Percentiles rank a stretch among this genome's conserved stretches.
Conservation (phyloP, 2,329 filamentous ascomycete species). For the Alternaria atra region DNA sequence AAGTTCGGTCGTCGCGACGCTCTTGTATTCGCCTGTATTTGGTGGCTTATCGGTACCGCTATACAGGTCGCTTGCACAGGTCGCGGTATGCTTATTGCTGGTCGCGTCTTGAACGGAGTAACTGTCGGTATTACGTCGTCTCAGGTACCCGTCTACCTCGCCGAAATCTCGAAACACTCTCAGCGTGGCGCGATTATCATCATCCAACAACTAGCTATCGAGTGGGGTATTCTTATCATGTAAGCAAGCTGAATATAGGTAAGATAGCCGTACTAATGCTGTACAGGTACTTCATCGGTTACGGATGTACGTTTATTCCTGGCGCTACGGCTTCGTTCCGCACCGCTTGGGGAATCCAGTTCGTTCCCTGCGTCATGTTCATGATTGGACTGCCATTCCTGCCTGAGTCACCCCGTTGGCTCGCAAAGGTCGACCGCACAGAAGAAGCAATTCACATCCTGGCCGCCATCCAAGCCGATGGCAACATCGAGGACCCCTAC, state of each 20-base stretch:
- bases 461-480: slow-evolving; percentile 59
- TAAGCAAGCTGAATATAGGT: slow-evolving; percentile 3
- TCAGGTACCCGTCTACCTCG: slow-evolving; percentile 74
- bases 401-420: slow-evolving; percentile 56
- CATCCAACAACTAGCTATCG: slow-evolving; percentile 78
- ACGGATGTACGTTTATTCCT: slow-evolving; percentile 48
- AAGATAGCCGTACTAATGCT: slow-evolving; percentile 7
- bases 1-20: slow-evolving; percentile 62
- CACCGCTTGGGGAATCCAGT: slow-evolving; percentile 51
- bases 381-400: slow-evolving; percentile 62
- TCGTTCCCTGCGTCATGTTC: slow-evolving; percentile 49
- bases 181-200: slow-evolving; percentile 73
- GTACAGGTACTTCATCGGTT: slow-evolving; percentile 51
- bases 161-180: slow-evolving; percentile 69
- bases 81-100: slow-evolving; percentile 75
- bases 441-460: slow-evolving; percentile 56
- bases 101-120: slow-evolving; percentile 75
- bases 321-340: slow-evolving; percentile 43
- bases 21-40: slow-evolving; percentile 63
- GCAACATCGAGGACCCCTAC: slow-evolving; percentile 70
- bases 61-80: slow-evolving; percentile 71
- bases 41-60: slow-evolving; percentile 67
- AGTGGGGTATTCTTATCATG: slow-evolving; percentile 63
- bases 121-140: slow-evolving; percentile 77
- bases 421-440: slow-evolving; percentile 57